Percentiles rank a stretch among this genome's conserved stretches.
phyloP scores from a whole-genome alignment of 352 stramenopile species.

The Phytophthora megakarya region DNA sequence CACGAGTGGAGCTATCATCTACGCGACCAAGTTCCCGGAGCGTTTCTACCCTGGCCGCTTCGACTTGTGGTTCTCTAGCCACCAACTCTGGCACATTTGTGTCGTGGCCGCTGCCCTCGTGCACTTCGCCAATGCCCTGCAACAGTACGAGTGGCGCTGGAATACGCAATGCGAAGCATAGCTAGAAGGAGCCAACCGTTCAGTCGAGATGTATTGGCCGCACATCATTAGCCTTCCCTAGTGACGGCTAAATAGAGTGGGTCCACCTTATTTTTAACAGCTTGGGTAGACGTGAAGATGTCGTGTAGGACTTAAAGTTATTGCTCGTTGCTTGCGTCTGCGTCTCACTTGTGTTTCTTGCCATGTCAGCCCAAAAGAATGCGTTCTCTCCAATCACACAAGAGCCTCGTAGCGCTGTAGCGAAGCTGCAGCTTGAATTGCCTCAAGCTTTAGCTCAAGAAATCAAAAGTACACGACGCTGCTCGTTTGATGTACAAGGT shows the following conservation, averaged over 20 bases:
- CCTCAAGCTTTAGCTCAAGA: conserved; percentile 20
- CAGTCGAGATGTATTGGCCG: conserved; percentile 28
- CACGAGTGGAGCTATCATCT: conserved; percentile 82
- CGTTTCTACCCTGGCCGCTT: conserved; percentile 85
- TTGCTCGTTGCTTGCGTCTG: no score
- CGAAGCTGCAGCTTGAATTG: conserved; percentile 26
- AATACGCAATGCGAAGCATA: conserved; percentile 80
- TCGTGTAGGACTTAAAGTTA: no score
- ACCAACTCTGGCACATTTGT: conserved; percentile 90
- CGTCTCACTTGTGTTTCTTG: not conserved
- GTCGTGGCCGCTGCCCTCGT: conserved; percentile 86
- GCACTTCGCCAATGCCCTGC: conserved; percentile 81
- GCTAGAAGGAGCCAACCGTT: conserved; percentile 9
- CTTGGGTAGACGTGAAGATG: not conserved
- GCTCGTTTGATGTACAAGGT: conserved; percentile 46
- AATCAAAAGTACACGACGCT: conserved; percentile 37
- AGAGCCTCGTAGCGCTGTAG: conserved; percentile 2
- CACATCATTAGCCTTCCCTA: conserved; percentile 8
- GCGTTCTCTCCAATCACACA: conserved; percentile 2
- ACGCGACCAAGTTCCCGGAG: conserved; percentile 86
- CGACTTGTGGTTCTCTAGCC: conserved; percentile 85
- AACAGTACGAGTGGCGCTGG: conserved; percentile 89
- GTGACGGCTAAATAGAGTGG: conserved; percentile 28
- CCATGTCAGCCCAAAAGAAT: conserved; percentile 11
- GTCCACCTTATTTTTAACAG: conserved; percentile 32